phyloP scores from a whole-genome alignment of 2,329 filamentous ascomycete genomes.

The Xylariaceae sp. region DNA sequence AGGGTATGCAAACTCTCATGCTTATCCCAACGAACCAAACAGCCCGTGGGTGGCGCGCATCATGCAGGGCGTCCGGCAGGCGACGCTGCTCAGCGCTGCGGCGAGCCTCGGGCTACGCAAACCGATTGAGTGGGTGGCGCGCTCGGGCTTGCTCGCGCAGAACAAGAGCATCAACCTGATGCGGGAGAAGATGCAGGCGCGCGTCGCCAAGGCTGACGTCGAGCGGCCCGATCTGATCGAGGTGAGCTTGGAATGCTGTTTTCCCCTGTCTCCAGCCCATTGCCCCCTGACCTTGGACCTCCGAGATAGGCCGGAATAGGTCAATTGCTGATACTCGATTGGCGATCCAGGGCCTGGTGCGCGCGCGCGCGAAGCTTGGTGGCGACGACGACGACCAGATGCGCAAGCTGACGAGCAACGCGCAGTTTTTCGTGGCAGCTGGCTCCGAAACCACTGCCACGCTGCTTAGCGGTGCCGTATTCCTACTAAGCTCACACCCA shows the following conservation, averaged over 20 bases:
- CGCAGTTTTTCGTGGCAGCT: conserved; percentile 29
- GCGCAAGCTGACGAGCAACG: conserved; percentile 6
- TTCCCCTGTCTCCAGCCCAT: no score
- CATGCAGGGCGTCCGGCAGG: conserved; percentile 15
- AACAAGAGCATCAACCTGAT: conserved; percentile 9
- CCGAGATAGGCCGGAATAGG: no score
- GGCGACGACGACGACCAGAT: conserved; percentile 12
- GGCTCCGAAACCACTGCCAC: conserved; percentile 44
- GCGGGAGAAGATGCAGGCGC: conserved; percentile 13
- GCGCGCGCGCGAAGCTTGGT: conserved; percentile 14
- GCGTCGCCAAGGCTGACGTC: conserved; percentile 14
- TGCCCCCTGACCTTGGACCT: no score
- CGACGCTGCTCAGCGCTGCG: conserved; percentile 7
- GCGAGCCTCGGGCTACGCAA: conserved; percentile 5
- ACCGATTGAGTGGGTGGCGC: conserved; percentile 2
- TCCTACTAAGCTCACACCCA: conserved; percentile 30
- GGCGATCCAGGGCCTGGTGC: conserved; percentile 23
- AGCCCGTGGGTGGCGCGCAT: conserved; percentile 27
- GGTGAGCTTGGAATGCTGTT: no score
- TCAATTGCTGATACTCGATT: no score
- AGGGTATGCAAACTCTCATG: no score
- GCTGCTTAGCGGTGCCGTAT: conserved; percentile 30
- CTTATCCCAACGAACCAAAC: no score
- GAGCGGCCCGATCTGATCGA: conserved; percentile 23
- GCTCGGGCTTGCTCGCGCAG: conserved; percentile 1